These are phyloP conservation scores for Ascochyta rabiei DNA, from an alignment of 2,329 filamentous ascomycete species.

Conservation along the genomic window DNA sequence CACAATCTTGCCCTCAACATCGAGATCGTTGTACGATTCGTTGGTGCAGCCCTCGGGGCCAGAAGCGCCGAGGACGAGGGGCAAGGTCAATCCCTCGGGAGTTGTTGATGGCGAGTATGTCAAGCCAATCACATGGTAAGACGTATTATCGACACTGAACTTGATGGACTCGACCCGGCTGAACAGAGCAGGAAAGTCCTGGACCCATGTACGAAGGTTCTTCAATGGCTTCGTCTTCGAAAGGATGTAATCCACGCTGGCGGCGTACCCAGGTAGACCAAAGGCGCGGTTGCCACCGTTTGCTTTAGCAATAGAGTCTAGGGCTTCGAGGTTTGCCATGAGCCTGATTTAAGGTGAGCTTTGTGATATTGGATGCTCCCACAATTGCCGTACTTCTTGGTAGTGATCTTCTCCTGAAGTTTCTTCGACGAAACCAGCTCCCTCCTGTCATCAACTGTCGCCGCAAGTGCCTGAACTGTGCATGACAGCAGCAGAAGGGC, in stretches of 20 bases:
- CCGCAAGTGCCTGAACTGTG: constrained; percentile 32
- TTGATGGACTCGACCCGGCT: constrained; percentile 50
- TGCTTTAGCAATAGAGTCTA: constrained; percentile 60
- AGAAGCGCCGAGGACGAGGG: constrained; percentile 49
- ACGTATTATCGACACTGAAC: constrained; percentile 46
- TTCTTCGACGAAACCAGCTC: constrained; percentile 45
- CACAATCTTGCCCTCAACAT: constrained; percentile 51
- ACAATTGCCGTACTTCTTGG: constrained; percentile 39
- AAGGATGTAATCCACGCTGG: constrained; percentile 63
- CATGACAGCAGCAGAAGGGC: constrained; percentile 30
- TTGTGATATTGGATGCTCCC: neutral
- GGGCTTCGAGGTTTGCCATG: constrained; percentile 59
- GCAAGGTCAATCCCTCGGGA: constrained; percentile 51
- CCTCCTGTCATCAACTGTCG: constrained; percentile 8
- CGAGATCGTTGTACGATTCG: constrained; percentile 46
- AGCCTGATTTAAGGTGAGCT: constrained; percentile 50
- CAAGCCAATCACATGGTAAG: constrained; percentile 51
- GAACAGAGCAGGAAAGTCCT: constrained; percentile 58
- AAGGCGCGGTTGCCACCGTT: constrained; percentile 67
- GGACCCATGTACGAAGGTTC: constrained; percentile 52
- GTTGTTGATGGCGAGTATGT: constrained; percentile 58
- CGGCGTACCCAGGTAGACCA: constrained; percentile 64
- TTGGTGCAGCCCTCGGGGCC: constrained; percentile 50
- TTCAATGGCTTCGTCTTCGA: constrained; percentile 54
- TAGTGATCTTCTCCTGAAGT: constrained; percentile 50